Percentiles rank a stretch among this genome's conserved stretches.
phyloP scores from a whole-genome alignment of 768 basidiomycete genomes.

The Cystofilobasidium ferigula region DNA sequence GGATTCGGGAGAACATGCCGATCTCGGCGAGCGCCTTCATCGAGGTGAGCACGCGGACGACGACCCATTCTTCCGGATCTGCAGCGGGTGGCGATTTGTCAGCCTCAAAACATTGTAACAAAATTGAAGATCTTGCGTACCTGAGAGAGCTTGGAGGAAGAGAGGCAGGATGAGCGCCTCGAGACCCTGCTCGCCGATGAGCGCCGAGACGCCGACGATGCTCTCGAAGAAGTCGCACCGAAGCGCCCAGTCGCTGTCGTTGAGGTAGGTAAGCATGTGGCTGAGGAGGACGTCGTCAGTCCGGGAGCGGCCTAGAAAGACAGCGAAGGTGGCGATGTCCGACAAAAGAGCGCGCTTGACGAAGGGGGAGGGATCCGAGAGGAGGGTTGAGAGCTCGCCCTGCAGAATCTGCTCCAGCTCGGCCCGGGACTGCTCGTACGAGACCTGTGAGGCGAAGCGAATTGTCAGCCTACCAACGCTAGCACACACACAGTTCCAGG shows the following conservation, averaged over 20 bases:
- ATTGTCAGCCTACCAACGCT: background rate
- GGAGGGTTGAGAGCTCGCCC: slow-evolving; percentile 11
- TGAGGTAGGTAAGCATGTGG: slow-evolving; percentile 61
- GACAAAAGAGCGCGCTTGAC: slow-evolving; percentile 84
- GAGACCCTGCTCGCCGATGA: slow-evolving; percentile 77
- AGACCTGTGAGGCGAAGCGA: background rate
- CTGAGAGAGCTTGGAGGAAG: slow-evolving; percentile 89
- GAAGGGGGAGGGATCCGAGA: slow-evolving; percentile 47
- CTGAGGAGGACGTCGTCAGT: slow-evolving; percentile 82
- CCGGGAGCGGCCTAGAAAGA: slow-evolving; percentile 82
- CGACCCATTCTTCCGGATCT: slow-evolving; percentile 94
- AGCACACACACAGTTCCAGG: too few species aligned
- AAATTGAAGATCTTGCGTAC: slow-evolving; percentile 41
- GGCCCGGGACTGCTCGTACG: slow-evolving; percentile 16
- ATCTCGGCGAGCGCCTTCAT: slow-evolving; percentile 81
- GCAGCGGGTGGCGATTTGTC: background rate
- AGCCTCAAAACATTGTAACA: background rate
- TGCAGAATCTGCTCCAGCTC: slow-evolving; percentile 24
- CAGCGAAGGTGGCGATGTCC: slow-evolving; percentile 76
- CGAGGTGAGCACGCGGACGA: slow-evolving; percentile 76
- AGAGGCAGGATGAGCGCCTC: slow-evolving; percentile 96
- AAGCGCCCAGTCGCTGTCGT: slow-evolving; percentile 85
- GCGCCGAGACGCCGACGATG: slow-evolving; percentile 88
- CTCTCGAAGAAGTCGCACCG: slow-evolving; percentile 89
- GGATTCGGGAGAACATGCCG: slow-evolving; percentile 68